Evolutionary conservation across 1,284 basidiomycete species (phyloP), one percentile per base, ranked within the genome.

Genomic region (Rhizoctonia solani): DNA sequence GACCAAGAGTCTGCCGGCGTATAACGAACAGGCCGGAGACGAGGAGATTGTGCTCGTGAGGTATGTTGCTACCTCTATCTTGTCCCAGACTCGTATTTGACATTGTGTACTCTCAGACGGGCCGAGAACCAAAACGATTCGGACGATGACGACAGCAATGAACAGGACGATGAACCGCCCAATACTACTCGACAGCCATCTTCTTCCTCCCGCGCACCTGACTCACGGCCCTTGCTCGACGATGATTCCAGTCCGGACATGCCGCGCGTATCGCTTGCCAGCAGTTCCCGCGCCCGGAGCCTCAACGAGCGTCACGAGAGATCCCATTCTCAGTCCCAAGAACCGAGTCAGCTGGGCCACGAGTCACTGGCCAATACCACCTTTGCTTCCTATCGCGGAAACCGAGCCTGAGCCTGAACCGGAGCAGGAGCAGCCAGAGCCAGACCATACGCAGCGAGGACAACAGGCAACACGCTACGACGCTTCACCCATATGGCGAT

Each of bases 11-110:
- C 74, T 92, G 41, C 89, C 89, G 3, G 82, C 81, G 25, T 91
- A 91, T 72, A 88, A 85, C 78, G 90, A 89, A 75, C 89, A 91
- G 71, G 88, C 89, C 0, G 89, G 89, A 8, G 89, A 90, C 63
- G 81, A 87, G 56, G 89, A 91, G 73, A 79, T 92, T 30, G 89
- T 91, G 5, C 85, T 92, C 66, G 84, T 84, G 69, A 80, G 86
- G 88, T 88, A 71, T 70, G 79, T n/a, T n/a, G n/a, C n/a, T n/a
- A n/a, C n/a, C n/a, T n/a, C n/a, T 13, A 21, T n/a, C 58, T 23
- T n/a, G 5, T 46, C 39, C 41, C 5, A 41, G 19, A 11, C 21
- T 11, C 8, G 16, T 19, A 11, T 11, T 47, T 11, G 16, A 55
- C 29, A 30, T 61, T 27, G 37, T 39, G 9, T 23, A 19, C 21